Evolutionary conservation across 495 filamentous ascomycete species (phyloP).

Genomic region (Penicillium roqueforti): DNA sequence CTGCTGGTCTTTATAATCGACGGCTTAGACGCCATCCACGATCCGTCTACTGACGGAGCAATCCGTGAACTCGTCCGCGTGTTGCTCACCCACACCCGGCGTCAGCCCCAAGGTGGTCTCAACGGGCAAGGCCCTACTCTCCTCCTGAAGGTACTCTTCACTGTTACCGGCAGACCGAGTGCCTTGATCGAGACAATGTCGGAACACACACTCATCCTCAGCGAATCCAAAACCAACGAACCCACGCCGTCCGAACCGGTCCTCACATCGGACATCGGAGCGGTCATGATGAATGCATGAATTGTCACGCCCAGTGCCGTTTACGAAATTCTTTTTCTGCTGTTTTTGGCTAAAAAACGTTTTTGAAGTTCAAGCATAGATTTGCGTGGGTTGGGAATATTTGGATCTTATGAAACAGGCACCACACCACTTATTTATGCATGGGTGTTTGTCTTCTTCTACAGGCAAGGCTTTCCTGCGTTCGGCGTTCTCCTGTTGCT

Average conservation of each 20-base stretch:
- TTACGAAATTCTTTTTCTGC: conserved; percentile 22
- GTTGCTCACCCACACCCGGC: conserved; percentile 37
- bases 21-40: conserved; percentile 38
- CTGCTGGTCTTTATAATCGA: conserved; percentile 44
- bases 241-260: conserved; percentile 21
- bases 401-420: neutral
- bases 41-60: conserved; percentile 33
- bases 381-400: conserved; percentile 11
- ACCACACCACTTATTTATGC: conserved; percentile 1
- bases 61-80: conserved; percentile 37
- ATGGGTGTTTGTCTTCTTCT: neutral
- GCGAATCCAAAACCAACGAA: conserved; percentile 26
- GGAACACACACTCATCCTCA: conserved; percentile 34
- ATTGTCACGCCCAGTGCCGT: neutral
- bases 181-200: conserved; percentile 39
- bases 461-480: neutral
- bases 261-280: conserved; percentile 30
- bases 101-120: conserved; percentile 21
- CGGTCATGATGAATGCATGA: conserved; percentile 43
- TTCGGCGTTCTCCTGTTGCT: conserved; percentile 1
- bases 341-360: conserved; percentile 1
- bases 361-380: conserved; percentile 9
- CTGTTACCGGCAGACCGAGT: conserved; percentile 33
- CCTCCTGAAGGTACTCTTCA: conserved; percentile 43
- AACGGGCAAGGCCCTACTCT: conserved; percentile 28